Conservation (phyloP, 345 rosid genomes). For the Microthlaspi erraticum region DNA sequence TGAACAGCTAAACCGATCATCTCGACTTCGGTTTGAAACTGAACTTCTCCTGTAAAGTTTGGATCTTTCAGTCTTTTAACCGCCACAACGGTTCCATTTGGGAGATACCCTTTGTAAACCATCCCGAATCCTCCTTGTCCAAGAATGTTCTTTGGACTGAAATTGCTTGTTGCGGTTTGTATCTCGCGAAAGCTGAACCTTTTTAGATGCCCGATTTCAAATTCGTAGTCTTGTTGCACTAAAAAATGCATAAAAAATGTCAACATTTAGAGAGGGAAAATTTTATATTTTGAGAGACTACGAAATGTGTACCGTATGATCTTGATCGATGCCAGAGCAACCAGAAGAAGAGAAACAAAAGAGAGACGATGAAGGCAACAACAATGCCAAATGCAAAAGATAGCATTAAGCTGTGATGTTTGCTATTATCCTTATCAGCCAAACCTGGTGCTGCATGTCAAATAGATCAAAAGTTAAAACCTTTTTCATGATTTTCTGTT, state of each 20-base stretch:
- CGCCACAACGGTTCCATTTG: conserved; percentile 72
- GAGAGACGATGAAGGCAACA: conserved; percentile 67
- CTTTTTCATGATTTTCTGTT: conserved; percentile 3
- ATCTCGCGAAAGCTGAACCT: conserved; percentile 85
- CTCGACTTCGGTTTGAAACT: conserved; percentile 97
- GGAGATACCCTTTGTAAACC: conserved; percentile 90
- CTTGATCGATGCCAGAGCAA: conserved; percentile 80
- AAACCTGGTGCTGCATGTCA: conserved; percentile 53
- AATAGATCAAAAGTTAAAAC: conserved; percentile 1
- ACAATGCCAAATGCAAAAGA: conserved; percentile 70
- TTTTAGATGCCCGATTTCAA: conserved; percentile 83
- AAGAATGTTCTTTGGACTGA: conserved; percentile 73
- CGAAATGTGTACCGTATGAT: conserved; percentile 61
- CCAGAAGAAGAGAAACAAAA: conserved; percentile 74
- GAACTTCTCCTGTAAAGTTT: conserved; percentile 81
- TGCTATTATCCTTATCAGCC: conserved; percentile 48
- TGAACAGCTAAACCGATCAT: conserved; percentile 98
- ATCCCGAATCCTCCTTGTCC: conserved; percentile 99
- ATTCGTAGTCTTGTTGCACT: conserved; percentile 92
- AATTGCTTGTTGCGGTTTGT: conserved; percentile 78
- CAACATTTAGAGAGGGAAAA: background rate
- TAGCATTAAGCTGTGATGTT: conserved; percentile 63
- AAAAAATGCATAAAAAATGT: conserved; percentile 31
- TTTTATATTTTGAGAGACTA: background rate
- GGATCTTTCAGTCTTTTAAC: conserved; percentile 97